These are phyloP conservation scores for Parascedosporium putredinis DNA, from an alignment of 2,329 filamentous ascomycete species.

Conservation along the genomic window DNA sequence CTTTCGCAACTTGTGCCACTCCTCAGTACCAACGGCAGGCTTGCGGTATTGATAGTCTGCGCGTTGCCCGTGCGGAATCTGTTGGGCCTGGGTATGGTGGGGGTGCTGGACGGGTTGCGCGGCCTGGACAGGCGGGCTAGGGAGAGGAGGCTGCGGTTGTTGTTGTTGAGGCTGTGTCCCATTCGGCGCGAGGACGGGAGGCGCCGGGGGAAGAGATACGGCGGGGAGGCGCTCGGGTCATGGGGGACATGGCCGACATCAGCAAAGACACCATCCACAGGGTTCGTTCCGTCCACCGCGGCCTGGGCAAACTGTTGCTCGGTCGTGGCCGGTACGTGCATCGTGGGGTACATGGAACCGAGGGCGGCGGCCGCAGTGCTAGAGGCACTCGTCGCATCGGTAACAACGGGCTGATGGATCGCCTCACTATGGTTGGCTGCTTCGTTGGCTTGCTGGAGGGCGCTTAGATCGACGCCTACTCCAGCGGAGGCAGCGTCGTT, in stretches of 20 bases:
- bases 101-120: constrained; percentile 9
- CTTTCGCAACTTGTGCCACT: constrained; percentile 95
- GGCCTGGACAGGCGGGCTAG: constrained; percentile 12
- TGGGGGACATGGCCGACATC: constrained; percentile 16
- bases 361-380: constrained; percentile 50
- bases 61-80: constrained; percentile 7
- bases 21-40: constrained; percentile 85
- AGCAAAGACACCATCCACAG: constrained; percentile 11
- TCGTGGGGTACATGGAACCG: constrained; percentile 46
- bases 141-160: constrained; percentile 8
- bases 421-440: constrained; percentile 9
- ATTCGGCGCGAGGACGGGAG: constrained; percentile 9
- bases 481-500: constrained; percentile 19
- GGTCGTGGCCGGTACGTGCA: constrained; percentile 46
- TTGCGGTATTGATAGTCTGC: constrained; percentile 41
- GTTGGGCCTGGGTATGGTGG: not conserved
- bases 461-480: constrained; percentile 44
- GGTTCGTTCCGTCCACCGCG: constrained; percentile 22
- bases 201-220: constrained; percentile 19
- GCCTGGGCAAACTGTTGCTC: constrained; percentile 51
- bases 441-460: constrained; percentile 39
- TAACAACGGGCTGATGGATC: constrained; percentile 31
- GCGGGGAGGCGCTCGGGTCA: constrained; percentile 24
- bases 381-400: constrained; percentile 43
- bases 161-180: constrained; percentile 9